phyloP scores from a whole-genome alignment of 139 green algal species.

The Chlorella sp. region DNA sequence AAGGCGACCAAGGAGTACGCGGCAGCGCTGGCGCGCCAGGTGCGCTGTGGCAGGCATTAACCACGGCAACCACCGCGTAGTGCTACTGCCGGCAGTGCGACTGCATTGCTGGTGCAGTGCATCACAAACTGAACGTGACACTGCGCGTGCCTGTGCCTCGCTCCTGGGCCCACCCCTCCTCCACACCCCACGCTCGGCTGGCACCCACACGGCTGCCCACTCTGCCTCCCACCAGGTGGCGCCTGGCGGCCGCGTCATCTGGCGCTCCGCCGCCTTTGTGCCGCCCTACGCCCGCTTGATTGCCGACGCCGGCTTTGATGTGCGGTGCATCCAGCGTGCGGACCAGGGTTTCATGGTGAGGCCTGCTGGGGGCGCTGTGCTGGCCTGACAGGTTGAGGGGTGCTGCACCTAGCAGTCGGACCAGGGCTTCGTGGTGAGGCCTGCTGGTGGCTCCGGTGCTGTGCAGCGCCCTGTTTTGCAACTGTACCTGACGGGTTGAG shows the following conservation, averaged over 20 bases:
- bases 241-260: conserved; percentile 94
- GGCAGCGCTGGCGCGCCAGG: conserved; percentile 67
- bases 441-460: not conserved
- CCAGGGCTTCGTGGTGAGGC: no score
- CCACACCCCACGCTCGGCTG: not conserved
- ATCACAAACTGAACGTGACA: not conserved
- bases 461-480: conserved; percentile 57
- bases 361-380: not conserved
- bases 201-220: not conserved
- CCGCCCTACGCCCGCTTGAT: conserved; percentile 91
- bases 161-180: not conserved
- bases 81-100: not conserved
- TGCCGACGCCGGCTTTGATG: conserved; percentile 86
- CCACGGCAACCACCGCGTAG: no score
- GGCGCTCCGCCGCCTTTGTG: conserved; percentile 83
- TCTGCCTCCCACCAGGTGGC: conserved; percentile 64
- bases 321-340: conserved; percentile 73
- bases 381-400: no score
- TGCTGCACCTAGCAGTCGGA: no score
- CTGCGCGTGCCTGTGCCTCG: not conserved
- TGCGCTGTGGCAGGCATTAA: no score
- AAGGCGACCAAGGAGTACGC: conserved; percentile 67
- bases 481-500: not conserved
- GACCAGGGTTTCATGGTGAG: conserved; percentile 50
- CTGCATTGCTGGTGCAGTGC: not conserved